Evolutionary conservation across 345 rosid genomes (phyloP).

Genomic region (Lepidium didymum): DNA sequence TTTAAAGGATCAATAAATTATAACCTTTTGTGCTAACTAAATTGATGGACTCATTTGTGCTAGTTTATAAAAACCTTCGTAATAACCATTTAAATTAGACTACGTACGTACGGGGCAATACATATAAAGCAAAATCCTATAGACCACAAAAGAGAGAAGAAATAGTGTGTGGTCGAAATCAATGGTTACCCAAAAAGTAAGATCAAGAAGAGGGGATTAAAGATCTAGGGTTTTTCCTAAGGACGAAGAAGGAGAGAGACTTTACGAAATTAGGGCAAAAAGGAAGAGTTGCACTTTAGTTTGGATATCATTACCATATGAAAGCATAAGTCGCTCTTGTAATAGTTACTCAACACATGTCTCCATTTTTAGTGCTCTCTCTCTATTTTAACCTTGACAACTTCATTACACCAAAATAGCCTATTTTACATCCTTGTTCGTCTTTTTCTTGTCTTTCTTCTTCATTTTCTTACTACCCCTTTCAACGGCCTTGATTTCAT

Average conservation of each 20-base stretch:
- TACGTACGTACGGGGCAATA: slow-evolving; percentile 28
- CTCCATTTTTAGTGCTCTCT: slow-evolving; percentile 26
- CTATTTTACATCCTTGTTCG: slow-evolving; percentile 20
- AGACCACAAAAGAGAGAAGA: slow-evolving; percentile 23
- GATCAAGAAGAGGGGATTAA: slow-evolving; percentile 20
- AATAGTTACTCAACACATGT: slow-evolving; percentile 34
- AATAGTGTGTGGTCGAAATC: slow-evolving; percentile 31
- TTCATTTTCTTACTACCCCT: not conserved
- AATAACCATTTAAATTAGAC: slow-evolving; percentile 27
- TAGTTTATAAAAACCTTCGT: slow-evolving; percentile 22
- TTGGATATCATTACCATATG: slow-evolving; percentile 18
- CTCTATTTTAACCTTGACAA: slow-evolving; percentile 21
- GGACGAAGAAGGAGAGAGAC: slow-evolving; percentile 26
- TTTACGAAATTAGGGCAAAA: slow-evolving; percentile 29
- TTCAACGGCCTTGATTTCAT: slow-evolving; percentile 26
- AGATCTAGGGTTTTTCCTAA: slow-evolving; percentile 26
- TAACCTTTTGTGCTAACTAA: slow-evolving; percentile 29
- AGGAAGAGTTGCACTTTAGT: slow-evolving; percentile 18
- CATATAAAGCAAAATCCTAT: slow-evolving; percentile 29
- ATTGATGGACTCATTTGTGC: slow-evolving; percentile 22
- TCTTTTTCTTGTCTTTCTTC: slow-evolving; percentile 25
- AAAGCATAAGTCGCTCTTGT: slow-evolving; percentile 35
- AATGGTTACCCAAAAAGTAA: slow-evolving; percentile 27
- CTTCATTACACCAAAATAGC: slow-evolving; percentile 28
- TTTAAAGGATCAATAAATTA: not conserved